Evolutionary conservation across 768 basidiomycete genomes (phyloP).

Genomic region (Flagelloscypha sp.): DNA sequence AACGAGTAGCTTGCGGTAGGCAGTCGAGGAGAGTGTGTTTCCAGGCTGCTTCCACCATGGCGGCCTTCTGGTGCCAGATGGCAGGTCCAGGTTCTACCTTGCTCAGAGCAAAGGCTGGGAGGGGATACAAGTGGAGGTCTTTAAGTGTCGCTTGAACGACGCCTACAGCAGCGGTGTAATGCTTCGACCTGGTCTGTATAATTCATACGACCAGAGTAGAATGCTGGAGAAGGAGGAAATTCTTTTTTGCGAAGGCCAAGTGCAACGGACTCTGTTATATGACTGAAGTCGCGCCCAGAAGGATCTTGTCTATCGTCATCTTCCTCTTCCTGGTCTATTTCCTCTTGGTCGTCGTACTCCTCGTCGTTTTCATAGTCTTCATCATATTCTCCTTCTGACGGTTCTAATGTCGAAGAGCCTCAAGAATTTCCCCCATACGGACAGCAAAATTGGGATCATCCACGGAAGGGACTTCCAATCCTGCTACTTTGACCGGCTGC

Average conservation of each 20-base stretch:
- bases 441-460: no score
- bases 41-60: conserved; percentile 52
- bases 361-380: conserved; percentile 1
- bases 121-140: conserved; percentile 62
- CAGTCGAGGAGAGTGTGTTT: conserved; percentile 54
- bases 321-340: conserved; percentile 20
- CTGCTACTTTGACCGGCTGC: no score
- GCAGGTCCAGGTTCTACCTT: conserved; percentile 49
- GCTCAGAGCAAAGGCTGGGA: conserved; percentile 61
- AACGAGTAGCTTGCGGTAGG: conserved; percentile 56
- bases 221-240: conserved; percentile 60
- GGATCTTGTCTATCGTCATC: no score
- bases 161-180: conserved; percentile 57
- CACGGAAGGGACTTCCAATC: no score
- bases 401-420: no score
- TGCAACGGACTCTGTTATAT: background rate
- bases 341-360: conserved; percentile 6
- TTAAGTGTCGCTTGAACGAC: conserved; percentile 53
- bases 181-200: conserved; percentile 67
- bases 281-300: no score
- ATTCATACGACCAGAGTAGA: conserved; percentile 72
- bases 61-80: conserved; percentile 61
- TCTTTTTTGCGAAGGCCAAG: conserved; percentile 8
- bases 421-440: no score
- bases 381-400: conserved; percentile 14